Conservation (phyloP, 441 rosid species). For the Euphorbia neoarborescens region DNA sequence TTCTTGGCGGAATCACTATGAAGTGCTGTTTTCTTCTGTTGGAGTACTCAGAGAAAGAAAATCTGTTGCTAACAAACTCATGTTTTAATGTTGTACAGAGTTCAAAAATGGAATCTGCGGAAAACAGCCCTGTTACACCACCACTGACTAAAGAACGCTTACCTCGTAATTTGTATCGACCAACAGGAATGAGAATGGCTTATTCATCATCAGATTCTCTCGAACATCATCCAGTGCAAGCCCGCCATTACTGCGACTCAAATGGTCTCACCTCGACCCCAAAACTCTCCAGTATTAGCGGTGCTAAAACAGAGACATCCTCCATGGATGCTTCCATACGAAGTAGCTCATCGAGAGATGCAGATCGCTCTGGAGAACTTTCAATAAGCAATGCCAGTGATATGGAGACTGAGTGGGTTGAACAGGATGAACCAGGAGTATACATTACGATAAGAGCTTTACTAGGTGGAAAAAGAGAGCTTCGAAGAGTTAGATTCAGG, state of each 20-base stretch:
- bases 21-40: not conserved
- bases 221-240: slow-evolving; percentile 59
- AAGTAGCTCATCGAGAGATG: slow-evolving; percentile 93
- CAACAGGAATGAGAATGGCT: slow-evolving; percentile 52
- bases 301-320: slow-evolving; percentile 81
- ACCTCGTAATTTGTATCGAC: slow-evolving; percentile 70
- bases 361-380: slow-evolving; percentile 78
- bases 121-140: slow-evolving; percentile 80
- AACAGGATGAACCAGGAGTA: slow-evolving; percentile 93
- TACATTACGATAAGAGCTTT: slow-evolving; percentile 82
- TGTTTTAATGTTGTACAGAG: slow-evolving; percentile 34
- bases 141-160: slow-evolving; percentile 66
- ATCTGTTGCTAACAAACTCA: slow-evolving; percentile 5
- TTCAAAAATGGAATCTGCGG: slow-evolving; percentile 65
- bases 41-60: not conserved
- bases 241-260: slow-evolving; percentile 60
- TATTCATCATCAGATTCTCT: slow-evolving; percentile 89
- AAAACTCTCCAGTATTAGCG: slow-evolving; percentile 77
- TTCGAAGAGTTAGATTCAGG: slow-evolving; percentile 98
- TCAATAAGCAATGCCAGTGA: slow-evolving; percentile 92
- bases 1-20: not conserved
- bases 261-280: slow-evolving; percentile 65
- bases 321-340: slow-evolving; percentile 86
- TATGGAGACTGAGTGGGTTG: slow-evolving; percentile 86
- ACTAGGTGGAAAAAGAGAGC: slow-evolving; percentile 84